Evolutionary conservation across 345 rosid genomes (phyloP), one percentile per base, ranked within the genome.

Genomic region (Pistacia integerrima): DNA sequence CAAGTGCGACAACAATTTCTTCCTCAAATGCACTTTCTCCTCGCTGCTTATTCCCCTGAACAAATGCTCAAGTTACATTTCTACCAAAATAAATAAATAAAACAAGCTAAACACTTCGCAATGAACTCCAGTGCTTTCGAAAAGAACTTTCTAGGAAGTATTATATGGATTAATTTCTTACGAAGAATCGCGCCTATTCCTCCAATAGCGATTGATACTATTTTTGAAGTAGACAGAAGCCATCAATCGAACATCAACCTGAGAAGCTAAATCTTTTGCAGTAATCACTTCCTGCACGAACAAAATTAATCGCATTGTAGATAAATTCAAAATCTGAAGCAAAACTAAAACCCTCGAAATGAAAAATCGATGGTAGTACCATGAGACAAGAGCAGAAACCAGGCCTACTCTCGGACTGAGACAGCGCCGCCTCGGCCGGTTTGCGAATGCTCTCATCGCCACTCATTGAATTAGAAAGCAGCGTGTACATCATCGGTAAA

Each of bases 321-420:
- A 30, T 12, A 76, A 72, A 56, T 69, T 64, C 46, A 56, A 56
- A 71, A 77, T 20, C 71, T 3, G 38, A 65, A n/a, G 28, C 28
- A 14, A 57, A 70, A 63, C 38, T 58, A 66, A 82, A 79, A 83
- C 76, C 81, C 85, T 76, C 78, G 77, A 64, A 81, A 81, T 22
- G 25, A 28, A 63, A 25, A 77, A 65, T 52, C 55, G n/a, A n/a
- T 74, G 49, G 54, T 44, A 78, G 28, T 76, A 93, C 99, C 99
- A 96, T 89, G 25, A 96, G 90, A 82, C 98, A 96, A 25, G 94
- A 93, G 83, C 98, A 96, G 83, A 92, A 96, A 35, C 99, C 98
- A 73, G 98, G 93, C 68, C 97, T 81, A 48, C 89, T 88, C 87
- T 96, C 99, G 64, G 85, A 93, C 87, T 92, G 92, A 66, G 94